Evolutionary conservation across 768 basidiomycete species (phyloP).

Genomic region (Trametes cingulata): DNA sequence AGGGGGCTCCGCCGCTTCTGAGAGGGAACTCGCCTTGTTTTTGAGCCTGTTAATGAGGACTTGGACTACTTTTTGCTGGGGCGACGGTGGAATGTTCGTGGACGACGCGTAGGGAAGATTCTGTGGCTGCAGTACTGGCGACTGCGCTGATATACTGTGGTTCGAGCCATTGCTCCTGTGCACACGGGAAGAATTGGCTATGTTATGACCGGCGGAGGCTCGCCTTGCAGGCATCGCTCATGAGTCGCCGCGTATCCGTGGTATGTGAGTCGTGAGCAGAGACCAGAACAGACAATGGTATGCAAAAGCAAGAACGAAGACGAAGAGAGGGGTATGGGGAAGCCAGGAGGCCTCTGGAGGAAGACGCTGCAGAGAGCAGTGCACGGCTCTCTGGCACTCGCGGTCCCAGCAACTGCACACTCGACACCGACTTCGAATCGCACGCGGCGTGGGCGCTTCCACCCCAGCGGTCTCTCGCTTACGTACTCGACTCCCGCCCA

Average conservation of each 20-base stretch:
- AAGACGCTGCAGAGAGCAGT: slow-evolving; percentile 3
- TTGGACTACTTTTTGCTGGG: slow-evolving; percentile 82
- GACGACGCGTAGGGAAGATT: slow-evolving; percentile 36
- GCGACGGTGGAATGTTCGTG: slow-evolving; percentile 40
- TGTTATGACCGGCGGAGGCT: slow-evolving; percentile 53
- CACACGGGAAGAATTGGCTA: slow-evolving; percentile 43
- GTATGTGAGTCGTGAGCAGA: neutral
- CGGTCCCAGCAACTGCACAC: neutral
- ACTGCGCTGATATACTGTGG: slow-evolving; percentile 29
- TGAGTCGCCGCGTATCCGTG: slow-evolving; percentile 25
- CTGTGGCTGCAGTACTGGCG: slow-evolving; percentile 17
- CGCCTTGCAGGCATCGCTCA: slow-evolving; percentile 54
- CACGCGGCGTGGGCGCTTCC: slow-evolving; percentile 5
- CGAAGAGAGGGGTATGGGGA: slow-evolving; percentile 1
- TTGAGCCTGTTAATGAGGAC: slow-evolving; percentile 79
- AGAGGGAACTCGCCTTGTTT: slow-evolving; percentile 61
- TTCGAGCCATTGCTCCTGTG: slow-evolving; percentile 66
- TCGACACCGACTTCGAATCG: slow-evolving; percentile 14
- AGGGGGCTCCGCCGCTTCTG: neutral
- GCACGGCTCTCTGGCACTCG: neutral
- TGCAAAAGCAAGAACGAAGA: slow-evolving; percentile 4
- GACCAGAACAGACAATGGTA: neutral
- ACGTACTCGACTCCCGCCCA: too few species aligned
- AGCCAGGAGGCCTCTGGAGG: slow-evolving; percentile 9
- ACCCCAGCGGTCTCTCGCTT: slow-evolving; percentile 4